Evolutionary conservation across 2,329 filamentous ascomycete species (phyloP), one percentile per base, ranked within the genome.

Genomic region (Curvularia hawaiiensis): DNA sequence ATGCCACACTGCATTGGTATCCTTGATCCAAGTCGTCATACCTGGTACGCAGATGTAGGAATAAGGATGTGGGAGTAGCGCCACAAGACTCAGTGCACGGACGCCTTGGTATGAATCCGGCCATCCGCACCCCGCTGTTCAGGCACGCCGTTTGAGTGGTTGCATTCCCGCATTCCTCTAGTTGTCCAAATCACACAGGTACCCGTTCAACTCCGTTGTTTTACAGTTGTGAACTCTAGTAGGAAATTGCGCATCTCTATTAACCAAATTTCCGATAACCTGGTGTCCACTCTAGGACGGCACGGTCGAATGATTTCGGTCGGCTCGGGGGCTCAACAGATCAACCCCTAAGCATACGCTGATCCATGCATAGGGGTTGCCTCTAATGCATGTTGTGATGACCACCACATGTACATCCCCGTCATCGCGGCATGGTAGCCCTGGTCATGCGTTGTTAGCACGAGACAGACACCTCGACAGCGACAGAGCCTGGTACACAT

Each of bases 31-130:
- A 24, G 44, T 24, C 38, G 20, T 53, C 49, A 43, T 35, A n/a
- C 26, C 47, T 24, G 26, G 26, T 18, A 35, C 16, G 46, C 35
- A 39, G 48, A 58, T 28, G 54, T 59, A 43, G 40, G 44, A 50
- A 56, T 59, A 57, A 62, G 41, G 53, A 54, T 51, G 53, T 57
- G 55, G 61, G 55, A 60, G 46, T 26, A 52, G 61, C 56, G 62
- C 58, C 52, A 31, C 57, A 44, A 58, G 22, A 50, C 16, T 47
- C 41, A 44, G 28, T 48, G 49, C 56, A 54, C 52, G 26, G 28
- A 46, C 52, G 43, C 22, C n/a, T 44, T 14, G 31, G 33, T 16
- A 43, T 26, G 48, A 18, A 54, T 35, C 46, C 35, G 47, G 28
- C 45, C 56, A 54, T 54, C 51, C 47, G 35, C 16, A 47, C 39